Conservation (phyloP, 768 basidiomycete genomes). For the Aureoboletus auriporus region DNA sequence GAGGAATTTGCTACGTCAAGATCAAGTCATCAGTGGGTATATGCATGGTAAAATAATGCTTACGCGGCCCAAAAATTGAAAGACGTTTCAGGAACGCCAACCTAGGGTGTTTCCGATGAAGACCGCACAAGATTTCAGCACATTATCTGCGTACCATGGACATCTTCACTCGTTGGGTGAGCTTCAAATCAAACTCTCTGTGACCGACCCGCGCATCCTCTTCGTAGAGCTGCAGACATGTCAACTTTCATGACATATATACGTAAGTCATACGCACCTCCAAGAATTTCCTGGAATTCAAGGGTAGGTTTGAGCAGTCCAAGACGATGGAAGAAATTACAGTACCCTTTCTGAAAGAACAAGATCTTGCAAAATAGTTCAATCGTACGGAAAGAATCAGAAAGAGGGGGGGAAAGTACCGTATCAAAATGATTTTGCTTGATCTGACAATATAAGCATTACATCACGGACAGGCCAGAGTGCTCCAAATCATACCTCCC, state of each 20-base stretch:
- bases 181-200: conserved; percentile 91
- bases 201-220: conserved; percentile 93
- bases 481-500: conserved; percentile 50
- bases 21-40: conserved; percentile 2
- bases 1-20: conserved; percentile 63
- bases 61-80: conserved; percentile 93
- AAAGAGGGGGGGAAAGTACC: conserved; percentile 32
- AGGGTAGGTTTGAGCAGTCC: conserved; percentile 7
- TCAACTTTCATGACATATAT: not conserved
- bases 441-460: conserved; percentile 54
- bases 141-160: conserved; percentile 69
- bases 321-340: conserved; percentile 5
- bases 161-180: conserved; percentile 94
- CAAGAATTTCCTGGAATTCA: conserved; percentile 64
- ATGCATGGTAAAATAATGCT: conserved; percentile 27
- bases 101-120: conserved; percentile 40
- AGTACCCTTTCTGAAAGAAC: conserved; percentile 97
- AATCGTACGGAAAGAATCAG: conserved; percentile 12
- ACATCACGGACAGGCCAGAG: not conserved
- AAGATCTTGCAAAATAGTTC: conserved; percentile 49
- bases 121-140: not conserved
- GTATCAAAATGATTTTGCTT: conserved; percentile 98
- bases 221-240: conserved; percentile 66
- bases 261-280: conserved; percentile 43
- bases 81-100: conserved; percentile 91